A percentile compares a stretch with the other conserved stretches of the same genome.
phyloP scores from a whole-genome alignment of 495 filamentous ascomycete species.

The Amniculicola lignicola region DNA sequence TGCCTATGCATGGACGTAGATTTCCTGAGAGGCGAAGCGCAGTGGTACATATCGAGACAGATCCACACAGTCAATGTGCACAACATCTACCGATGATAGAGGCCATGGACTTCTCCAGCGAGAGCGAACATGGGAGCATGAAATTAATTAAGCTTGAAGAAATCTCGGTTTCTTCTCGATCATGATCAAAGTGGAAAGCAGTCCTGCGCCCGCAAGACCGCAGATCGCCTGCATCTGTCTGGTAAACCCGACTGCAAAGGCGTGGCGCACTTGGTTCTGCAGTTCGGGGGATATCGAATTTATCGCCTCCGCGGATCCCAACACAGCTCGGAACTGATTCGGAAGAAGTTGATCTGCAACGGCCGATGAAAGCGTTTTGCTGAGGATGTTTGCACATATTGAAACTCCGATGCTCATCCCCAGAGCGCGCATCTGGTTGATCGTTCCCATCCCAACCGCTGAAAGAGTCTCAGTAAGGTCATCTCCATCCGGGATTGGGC shows the following conservation, averaged over 20 bases:
- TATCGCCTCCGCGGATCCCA: constrained; percentile 1
- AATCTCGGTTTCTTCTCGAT: constrained; percentile 6
- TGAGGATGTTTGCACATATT: constrained; percentile 16
- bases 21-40: too few species aligned
- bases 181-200: constrained; percentile 8
- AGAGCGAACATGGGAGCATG: too few species aligned
- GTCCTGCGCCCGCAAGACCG: neutral
- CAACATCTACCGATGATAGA: too few species aligned
- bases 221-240: constrained; percentile 8
- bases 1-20: too few species aligned
- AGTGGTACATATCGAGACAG: too few species aligned
- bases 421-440: constrained; percentile 8
- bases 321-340: neutral
- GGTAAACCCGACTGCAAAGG: constrained; percentile 5
- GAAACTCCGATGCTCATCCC: constrained; percentile 11
- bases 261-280: neutral
- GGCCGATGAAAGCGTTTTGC: neutral
- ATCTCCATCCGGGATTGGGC: too few species aligned
- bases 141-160: too few species aligned
- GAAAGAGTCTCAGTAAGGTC: neutral
- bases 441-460: constrained; percentile 12
- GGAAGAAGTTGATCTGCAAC: neutral
- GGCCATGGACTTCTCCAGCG: too few species aligned
- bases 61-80: too few species aligned
- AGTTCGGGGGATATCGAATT: neutral